A percentile compares a stretch with the other conserved stretches of the same genome.
Evolutionary conservation across 768 basidiomycete genomes (phyloP).

Genomic region (Termitomyces sp.): DNA sequence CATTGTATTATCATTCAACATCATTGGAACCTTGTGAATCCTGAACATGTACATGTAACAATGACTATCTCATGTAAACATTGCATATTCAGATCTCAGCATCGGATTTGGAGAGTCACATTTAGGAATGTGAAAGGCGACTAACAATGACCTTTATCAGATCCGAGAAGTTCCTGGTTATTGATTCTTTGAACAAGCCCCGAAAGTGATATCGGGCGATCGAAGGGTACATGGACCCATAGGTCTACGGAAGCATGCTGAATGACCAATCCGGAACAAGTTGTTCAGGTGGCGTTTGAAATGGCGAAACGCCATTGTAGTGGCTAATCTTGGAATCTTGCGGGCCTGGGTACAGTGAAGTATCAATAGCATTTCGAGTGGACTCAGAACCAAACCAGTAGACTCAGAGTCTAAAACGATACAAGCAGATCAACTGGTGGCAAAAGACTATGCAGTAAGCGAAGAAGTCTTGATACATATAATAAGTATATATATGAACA

Average conservation of each 20-base stretch:
- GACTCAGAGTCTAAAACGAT: background rate
- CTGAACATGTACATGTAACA: background rate
- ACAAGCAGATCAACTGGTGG: background rate
- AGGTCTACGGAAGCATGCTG: background rate
- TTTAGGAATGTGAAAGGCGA: background rate
- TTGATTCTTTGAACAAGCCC: background rate
- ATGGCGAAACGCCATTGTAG: background rate
- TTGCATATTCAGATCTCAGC: background rate
- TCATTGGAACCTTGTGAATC: background rate
- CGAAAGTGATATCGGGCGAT: background rate
- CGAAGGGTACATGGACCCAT: background rate
- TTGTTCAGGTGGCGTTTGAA: too few species aligned
- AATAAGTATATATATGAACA: background rate
- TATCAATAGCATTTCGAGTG: background rate
- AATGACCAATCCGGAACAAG: background rate
- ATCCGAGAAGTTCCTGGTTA: background rate
- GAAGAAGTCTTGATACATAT: background rate
- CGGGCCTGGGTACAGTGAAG: background rate
- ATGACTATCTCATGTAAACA: background rate
- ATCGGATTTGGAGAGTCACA: background rate
- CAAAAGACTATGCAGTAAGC: background rate
- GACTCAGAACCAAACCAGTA: background rate
- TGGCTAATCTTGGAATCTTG: background rate
- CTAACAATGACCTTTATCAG: background rate
- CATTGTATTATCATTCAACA: background rate